Percentiles rank a stretch among this genome's conserved stretches.
Evolutionary conservation across 768 basidiomycete species (phyloP).

Genomic region (Tricholoma sp.): DNA sequence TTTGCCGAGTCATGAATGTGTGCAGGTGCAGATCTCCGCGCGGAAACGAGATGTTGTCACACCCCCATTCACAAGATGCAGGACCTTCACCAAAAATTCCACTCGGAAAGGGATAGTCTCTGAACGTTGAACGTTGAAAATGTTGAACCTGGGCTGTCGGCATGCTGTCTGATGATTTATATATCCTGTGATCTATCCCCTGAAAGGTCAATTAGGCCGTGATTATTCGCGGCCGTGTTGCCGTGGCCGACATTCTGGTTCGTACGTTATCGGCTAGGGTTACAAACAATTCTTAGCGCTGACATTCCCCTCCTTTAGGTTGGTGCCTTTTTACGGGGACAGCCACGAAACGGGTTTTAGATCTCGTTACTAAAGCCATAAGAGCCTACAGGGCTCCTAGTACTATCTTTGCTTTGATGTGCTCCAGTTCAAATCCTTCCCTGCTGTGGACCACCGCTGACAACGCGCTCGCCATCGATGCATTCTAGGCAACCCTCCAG

Average conservation of each 20-base stretch:
- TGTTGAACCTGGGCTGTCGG: background rate
- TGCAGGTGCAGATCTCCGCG: background rate
- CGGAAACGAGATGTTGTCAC: background rate
- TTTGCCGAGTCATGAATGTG: background rate
- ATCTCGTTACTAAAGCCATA: slow-evolving; percentile 23
- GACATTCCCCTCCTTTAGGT: slow-evolving; percentile 29
- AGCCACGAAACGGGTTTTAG: slow-evolving; percentile 21
- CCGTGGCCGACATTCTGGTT: slow-evolving; percentile 19
- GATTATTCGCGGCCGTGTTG: slow-evolving; percentile 20
- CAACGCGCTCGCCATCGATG: slow-evolving; percentile 6
- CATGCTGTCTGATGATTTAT: background rate
- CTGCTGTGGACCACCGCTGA: slow-evolving; percentile 5
- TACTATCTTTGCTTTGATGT: slow-evolving; percentile 12
- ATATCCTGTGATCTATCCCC: slow-evolving; percentile 7
- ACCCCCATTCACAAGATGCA: background rate
- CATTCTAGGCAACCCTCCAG: slow-evolving; percentile 9
- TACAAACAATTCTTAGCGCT: slow-evolving; percentile 28
- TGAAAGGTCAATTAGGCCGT: slow-evolving; percentile 8
- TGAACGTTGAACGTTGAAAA: background rate
- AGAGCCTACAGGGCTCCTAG: slow-evolving; percentile 21
- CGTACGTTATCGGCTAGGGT: slow-evolving; percentile 15
- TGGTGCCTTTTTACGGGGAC: slow-evolving; percentile 29
- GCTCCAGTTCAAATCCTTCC: slow-evolving; percentile 6
- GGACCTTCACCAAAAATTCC: background rate
- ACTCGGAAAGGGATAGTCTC: background rate